Base-by-base conservation (phyloP, 1,284 basidiomycete genomes). In the Psilocybe mexicana region DNA sequence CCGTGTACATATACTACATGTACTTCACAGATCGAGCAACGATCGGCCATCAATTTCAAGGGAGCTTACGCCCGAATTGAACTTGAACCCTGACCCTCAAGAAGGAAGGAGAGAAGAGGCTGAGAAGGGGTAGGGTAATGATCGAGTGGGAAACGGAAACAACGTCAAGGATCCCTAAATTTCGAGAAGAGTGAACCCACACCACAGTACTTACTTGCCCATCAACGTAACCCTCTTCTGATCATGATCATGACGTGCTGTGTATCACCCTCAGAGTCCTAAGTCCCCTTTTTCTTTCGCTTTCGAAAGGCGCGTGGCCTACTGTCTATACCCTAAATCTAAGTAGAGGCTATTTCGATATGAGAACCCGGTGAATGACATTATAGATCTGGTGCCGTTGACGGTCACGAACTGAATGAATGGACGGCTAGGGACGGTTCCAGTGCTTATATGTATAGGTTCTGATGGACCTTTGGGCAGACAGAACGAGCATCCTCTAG, bases 71-170 rank as follows among this genome's bases (percentile, higher is more conserved):
- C 18, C 18, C 18, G 18, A 18, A 18, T 18, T 18, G 18, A 18
- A 18, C 18, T 18, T 18, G 52, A 53, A 53, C 43, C 43, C 52
- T 42, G 45, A 53, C 52, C 52, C 45, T 42, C 44, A 11, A 30
- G 43, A 18, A 26, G n/a, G 52, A 52, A 52, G 51, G 51, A 40
- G n/a, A 40, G 38, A 40, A 40, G 18, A 18, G 18, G 18, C 18
- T 18, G 18, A 18, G 18, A 18, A 18, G 18, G 18, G 18, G 18
- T 18, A 18, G 38, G 38, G 38, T 40, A n/a, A 12, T 11, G 12
- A 40, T n/a, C 38, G n/a, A 40, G 38, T 40, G 38, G 38, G 38
- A 40, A 40, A 40, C 38, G n/a, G 18, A 18, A 18, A 18, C 18
- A 18, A 18, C 18, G 18, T 18, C 18, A 18, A 18, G 18, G 18